Conservation (phyloP, 305 asterid genomes). For the Fraxinus platypoda region DNA sequence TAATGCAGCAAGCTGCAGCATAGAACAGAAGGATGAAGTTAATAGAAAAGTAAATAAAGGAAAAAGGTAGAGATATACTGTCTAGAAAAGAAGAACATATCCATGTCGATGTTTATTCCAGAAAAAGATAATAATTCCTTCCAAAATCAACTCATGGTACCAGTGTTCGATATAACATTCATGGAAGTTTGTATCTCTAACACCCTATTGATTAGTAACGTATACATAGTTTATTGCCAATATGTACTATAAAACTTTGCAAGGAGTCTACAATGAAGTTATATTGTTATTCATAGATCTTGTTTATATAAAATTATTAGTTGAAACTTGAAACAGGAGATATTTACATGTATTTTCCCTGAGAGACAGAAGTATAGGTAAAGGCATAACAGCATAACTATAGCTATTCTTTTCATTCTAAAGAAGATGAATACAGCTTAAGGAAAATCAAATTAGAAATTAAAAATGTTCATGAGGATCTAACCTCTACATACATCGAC, state of each 20-base stretch:
- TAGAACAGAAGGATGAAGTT: slow-evolving; percentile 27
- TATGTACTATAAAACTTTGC: neutral
- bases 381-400: neutral
- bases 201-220: neutral
- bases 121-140: neutral
- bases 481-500: neutral
- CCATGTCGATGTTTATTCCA: neutral
- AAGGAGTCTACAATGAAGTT: neutral
- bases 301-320: neutral
- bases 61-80: neutral
- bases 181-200: neutral
- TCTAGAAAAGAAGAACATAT: neutral
- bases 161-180: neutral
- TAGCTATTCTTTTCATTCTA: neutral
- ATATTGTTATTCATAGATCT: neutral
- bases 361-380: neutral
- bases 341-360: neutral
- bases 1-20: slow-evolving; percentile 72
- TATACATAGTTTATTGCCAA: neutral
- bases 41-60: slow-evolving; percentile 1
- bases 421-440: neutral
- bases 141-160: neutral
- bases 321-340: neutral
- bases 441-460: neutral
- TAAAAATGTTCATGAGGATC: neutral